Evolutionary conservation across 1,284 basidiomycete species (phyloP).

Genomic region (Microbotryum silenes-acaulis): DNA sequence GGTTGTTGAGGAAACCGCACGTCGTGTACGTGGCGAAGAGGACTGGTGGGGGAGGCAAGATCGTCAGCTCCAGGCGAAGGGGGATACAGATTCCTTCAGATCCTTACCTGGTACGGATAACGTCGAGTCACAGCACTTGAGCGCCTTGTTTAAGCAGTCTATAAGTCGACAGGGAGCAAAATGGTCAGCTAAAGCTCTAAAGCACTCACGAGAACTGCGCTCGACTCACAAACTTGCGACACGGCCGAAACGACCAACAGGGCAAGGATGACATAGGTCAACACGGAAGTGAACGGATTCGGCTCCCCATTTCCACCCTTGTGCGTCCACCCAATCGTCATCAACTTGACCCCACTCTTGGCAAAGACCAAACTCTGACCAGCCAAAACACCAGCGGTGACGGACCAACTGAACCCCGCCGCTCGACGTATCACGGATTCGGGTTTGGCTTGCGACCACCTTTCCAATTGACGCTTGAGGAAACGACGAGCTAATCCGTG

Average conservation of each 20-base stretch:
- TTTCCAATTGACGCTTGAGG: constrained; percentile 58
- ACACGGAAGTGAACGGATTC: constrained; percentile 59
- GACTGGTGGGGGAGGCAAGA: constrained; percentile 44
- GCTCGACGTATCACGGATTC: constrained; percentile 79
- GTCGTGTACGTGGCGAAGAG: constrained; percentile 25
- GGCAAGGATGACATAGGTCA: constrained; percentile 73
- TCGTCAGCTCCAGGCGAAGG: too few relatives aligned
- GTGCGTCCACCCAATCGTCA: constrained; percentile 1
- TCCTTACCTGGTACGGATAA: constrained; percentile 57
- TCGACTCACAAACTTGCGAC: constrained; percentile 85
- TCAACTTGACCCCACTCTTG: constrained; percentile 51
- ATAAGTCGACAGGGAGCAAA: not conserved
- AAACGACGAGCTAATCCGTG: constrained; percentile 46
- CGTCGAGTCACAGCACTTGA: constrained; percentile 48
- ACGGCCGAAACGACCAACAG: constrained; percentile 71
- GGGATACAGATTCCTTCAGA: constrained; percentile 52
- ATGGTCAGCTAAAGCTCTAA: not conserved
- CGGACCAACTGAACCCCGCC: constrained; percentile 84
- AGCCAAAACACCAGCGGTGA: constrained; percentile 76
- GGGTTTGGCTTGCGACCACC: constrained; percentile 65
- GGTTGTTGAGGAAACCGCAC: constrained; percentile 55
- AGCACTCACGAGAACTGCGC: too few relatives aligned
- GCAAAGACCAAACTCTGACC: constrained; percentile 85
- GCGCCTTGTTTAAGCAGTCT: constrained; percentile 16
- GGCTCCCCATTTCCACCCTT: constrained; percentile 20